These are phyloP conservation scores for Linnemannia exigua DNA, from an alignment of 192 early-diverging fungal genomes.

Conservation along the genomic window DNA sequence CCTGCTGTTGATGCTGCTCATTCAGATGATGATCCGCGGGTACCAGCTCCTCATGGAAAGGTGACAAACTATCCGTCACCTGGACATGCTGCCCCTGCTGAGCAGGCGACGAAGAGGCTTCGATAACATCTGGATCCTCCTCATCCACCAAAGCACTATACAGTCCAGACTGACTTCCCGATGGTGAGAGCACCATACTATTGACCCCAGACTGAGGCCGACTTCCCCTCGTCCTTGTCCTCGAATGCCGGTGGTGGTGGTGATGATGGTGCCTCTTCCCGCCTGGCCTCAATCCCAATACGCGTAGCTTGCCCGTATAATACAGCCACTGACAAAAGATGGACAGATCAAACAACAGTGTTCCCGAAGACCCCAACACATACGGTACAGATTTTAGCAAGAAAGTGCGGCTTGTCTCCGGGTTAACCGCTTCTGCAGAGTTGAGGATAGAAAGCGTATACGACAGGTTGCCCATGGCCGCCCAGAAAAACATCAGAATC, in stretches of 20 bases:
- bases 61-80: background rate
- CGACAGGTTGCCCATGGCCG: conserved; percentile 77
- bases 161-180: conserved; percentile 37
- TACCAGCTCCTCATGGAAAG: background rate
- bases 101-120: background rate
- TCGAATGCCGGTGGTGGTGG: conserved; percentile 29
- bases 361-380: conserved; percentile 78
- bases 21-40: background rate
- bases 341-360: conserved; percentile 77
- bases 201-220: conserved; percentile 30
- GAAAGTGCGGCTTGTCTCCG: conserved; percentile 25
- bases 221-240: background rate
- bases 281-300: conserved; percentile 1
- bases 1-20: background rate
- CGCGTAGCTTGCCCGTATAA: conserved; percentile 37
- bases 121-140: conserved; percentile 19
- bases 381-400: conserved; percentile 63
- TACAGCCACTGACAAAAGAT: conserved; percentile 72
- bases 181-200: conserved; percentile 43
- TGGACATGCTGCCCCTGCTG: background rate
- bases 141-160: conserved; percentile 45
- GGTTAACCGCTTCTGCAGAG: conserved; percentile 25
- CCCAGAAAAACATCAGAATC: conserved; percentile 80
- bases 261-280: conserved; percentile 3
- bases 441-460: conserved; percentile 69